Percentiles rank a stretch among this genome's conserved stretches.
Evolutionary conservation across 2,329 filamentous ascomycete genomes (phyloP).

Genomic region (Didymella lethalis): DNA sequence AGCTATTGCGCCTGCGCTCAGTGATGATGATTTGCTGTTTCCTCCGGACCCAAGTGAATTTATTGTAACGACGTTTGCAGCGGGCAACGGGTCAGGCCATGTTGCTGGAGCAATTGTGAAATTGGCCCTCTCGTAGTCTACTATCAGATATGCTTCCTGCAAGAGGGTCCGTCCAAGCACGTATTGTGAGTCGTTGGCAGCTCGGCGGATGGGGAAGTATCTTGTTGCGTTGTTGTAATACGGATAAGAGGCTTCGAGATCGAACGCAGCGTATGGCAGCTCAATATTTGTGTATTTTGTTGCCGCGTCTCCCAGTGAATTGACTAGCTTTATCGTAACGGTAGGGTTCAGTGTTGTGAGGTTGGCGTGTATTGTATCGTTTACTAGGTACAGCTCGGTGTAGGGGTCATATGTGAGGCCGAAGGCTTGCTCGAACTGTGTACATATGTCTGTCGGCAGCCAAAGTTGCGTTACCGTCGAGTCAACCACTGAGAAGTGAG

Average conservation of each 20-base stretch:
- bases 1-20: constrained; percentile 42
- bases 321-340: constrained; percentile 50
- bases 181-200: constrained; percentile 63
- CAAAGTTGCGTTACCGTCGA: constrained; percentile 53
- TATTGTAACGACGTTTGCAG: constrained; percentile 42
- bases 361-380: constrained; percentile 48
- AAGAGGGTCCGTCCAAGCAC: constrained; percentile 72
- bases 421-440: constrained; percentile 52
- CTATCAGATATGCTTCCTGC: constrained; percentile 67
- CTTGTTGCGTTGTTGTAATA: constrained; percentile 67
- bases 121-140: constrained; percentile 57
- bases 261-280: constrained; percentile 59
- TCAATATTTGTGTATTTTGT: constrained; percentile 53
- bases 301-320: constrained; percentile 41
- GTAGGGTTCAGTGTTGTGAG: constrained; percentile 44
- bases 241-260: constrained; percentile 58
- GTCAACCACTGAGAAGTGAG: constrained; percentile 51
- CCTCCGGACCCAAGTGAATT: constrained; percentile 14
- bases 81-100: constrained; percentile 42
- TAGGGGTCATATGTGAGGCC: constrained; percentile 49
- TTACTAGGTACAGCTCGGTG: constrained; percentile 51
- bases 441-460: constrained; percentile 52
- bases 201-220: constrained; percentile 72
- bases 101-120: constrained; percentile 56
- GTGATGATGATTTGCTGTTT: constrained; percentile 16